Conservation (phyloP, 306 rosid genomes). For the Casuarina equisetifolia region DNA sequence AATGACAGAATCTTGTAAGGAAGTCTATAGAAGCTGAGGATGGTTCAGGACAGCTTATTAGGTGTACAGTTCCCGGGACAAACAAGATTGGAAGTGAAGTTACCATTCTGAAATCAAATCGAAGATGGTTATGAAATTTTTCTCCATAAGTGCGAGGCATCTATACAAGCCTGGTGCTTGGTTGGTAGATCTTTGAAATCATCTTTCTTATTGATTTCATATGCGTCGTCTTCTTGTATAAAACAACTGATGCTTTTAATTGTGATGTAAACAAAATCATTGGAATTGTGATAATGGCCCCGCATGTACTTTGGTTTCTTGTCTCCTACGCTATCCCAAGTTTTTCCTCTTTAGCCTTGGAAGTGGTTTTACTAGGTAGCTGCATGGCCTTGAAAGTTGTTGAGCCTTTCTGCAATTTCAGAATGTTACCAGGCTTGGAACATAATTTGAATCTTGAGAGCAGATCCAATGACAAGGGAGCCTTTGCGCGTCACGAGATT, state of each 20-base stretch:
- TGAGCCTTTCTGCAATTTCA: too few species aligned
- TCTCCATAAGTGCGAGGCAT: not conserved
- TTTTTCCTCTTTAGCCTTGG: not conserved
- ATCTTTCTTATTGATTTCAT: not conserved
- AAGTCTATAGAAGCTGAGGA: not conserved
- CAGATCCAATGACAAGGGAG: too few species aligned
- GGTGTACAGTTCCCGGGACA: not conserved
- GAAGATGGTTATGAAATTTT: not conserved
- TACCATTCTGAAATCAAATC: not conserved
- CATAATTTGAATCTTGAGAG: too few species aligned
- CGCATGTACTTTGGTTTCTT: not conserved
- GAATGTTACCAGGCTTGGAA: too few species aligned
- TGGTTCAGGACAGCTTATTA: not conserved
- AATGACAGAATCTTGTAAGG: constrained; percentile 49
- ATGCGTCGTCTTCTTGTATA: not conserved
- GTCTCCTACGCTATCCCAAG: not conserved
- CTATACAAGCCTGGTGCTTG: not conserved
- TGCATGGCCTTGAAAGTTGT: too few species aligned
- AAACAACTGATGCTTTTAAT: too few species aligned
- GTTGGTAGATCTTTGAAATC: not conserved
- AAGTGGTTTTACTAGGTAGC: too few species aligned
- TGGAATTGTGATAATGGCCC: not conserved
- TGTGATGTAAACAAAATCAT: not conserved
- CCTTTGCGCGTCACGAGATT: too few species aligned
- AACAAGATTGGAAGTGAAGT: not conserved